Percentiles rank a stretch among this genome's conserved stretches.
phyloP scores from a whole-genome alignment of 1,139 yeast species.

The Saccharomyces pastorianus region DNA sequence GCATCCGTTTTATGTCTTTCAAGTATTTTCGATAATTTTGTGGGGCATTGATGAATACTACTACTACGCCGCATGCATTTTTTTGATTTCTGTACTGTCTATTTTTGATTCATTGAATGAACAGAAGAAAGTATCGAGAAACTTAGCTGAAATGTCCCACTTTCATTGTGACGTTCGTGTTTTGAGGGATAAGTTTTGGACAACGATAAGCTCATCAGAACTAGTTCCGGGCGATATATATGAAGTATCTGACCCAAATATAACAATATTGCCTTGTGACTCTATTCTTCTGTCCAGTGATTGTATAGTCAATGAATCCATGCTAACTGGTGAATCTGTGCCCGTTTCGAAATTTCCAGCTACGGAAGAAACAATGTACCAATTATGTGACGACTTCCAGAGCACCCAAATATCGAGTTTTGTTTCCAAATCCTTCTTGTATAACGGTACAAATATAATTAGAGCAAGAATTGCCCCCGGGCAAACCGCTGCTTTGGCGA shows the following conservation, averaged over 20 bases:
- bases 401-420: constrained; percentile 52
- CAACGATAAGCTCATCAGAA: constrained; percentile 66
- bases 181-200: constrained; percentile 92
- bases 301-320: constrained; percentile 87
- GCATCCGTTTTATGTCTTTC: constrained; percentile 93
- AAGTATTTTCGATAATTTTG: constrained; percentile 77
- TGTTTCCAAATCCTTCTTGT: constrained; percentile 67
- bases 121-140: constrained; percentile 64
- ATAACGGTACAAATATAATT: constrained; percentile 81
- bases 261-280: constrained; percentile 75
- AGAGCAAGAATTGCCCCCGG: constrained; percentile 60
- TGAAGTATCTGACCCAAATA: constrained; percentile 81
- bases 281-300: constrained; percentile 82
- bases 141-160: constrained; percentile 66
- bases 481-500: constrained; percentile 58
- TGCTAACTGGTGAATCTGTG: constrained; percentile 96
- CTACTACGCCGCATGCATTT: constrained; percentile 89
- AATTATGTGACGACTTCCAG: constrained; percentile 45
- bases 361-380: constrained; percentile 49
- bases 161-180: constrained; percentile 79
- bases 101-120: constrained; percentile 74
- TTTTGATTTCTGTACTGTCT: constrained; percentile 73
- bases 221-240: constrained; percentile 93
- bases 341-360: constrained; percentile 83
- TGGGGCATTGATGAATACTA: constrained; percentile 92